Evolutionary conservation across 2,329 filamentous ascomycete species (phyloP).

Genomic region (Sclerotinia nivalis): DNA sequence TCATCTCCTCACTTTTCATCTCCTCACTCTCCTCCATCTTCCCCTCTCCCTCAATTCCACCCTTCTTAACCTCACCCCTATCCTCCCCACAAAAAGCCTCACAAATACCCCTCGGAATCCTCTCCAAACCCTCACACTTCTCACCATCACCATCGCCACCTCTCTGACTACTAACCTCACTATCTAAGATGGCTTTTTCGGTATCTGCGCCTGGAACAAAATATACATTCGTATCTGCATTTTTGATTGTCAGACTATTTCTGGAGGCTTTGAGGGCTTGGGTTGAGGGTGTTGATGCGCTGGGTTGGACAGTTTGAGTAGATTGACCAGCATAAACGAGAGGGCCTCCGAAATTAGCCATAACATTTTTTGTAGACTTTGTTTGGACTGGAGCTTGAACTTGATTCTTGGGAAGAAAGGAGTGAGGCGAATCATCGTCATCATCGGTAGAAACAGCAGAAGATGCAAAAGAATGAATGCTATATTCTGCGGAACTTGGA

Average conservation of each 20-base stretch:
- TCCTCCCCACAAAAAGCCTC: too few species aligned
- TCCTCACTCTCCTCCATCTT: neutral
- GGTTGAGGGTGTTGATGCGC: accelerated
- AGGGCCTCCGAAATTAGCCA: neutral
- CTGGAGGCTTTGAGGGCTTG: neutral
- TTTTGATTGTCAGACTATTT: neutral
- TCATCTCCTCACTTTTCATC: neutral
- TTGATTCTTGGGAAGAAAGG: too few species aligned
- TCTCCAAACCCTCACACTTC: too few species aligned
- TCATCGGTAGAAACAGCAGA: neutral
- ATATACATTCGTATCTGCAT: slow-evolving; percentile 8
- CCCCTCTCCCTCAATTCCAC: neutral
- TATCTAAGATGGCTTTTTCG: neutral
- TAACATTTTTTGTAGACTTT: neutral
- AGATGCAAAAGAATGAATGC: slow-evolving; percentile 14
- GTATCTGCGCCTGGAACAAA: neutral
- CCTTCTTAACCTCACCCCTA: neutral
- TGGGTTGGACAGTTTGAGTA: too few species aligned
- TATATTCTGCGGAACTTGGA: slow-evolving; percentile 11
- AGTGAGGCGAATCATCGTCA: too few species aligned
- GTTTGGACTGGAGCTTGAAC: too few species aligned
- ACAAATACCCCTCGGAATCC: too few species aligned
- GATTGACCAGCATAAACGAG: neutral
- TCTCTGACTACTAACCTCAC: neutral
- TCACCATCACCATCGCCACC: neutral